Percentiles rank a stretch among this genome's conserved stretches.
Evolutionary conservation across 192 early-diverging fungal genomes (phyloP).

Genomic region (Chytriomyces sp.): DNA sequence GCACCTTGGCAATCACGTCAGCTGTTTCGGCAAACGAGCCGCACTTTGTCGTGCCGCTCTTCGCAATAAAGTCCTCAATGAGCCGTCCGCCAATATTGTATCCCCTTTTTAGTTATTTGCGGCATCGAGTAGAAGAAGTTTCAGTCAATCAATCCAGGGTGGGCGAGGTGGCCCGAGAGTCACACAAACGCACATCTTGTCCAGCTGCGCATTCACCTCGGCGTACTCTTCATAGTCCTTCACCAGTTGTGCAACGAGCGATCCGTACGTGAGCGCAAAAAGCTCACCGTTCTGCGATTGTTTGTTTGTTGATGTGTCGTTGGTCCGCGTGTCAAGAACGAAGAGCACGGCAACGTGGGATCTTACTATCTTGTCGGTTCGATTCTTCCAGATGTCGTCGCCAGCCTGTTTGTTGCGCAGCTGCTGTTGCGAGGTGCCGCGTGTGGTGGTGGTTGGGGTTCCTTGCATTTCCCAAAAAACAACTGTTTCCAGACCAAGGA

Average conservation of each 20-base stretch:
- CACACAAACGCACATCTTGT: conserved; percentile 79
- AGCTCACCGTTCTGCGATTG: conserved; percentile 80
- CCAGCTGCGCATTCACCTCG: conserved; percentile 94
- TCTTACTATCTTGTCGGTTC: conserved; percentile 91
- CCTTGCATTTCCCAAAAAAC: conserved; percentile 27
- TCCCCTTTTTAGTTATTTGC: conserved; percentile 62
- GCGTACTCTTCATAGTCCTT: conserved; percentile 91
- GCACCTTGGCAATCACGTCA: conserved; percentile 91
- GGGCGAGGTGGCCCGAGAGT: neutral
- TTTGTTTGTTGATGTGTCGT: neutral
- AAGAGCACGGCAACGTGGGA: neutral
- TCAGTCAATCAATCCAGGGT: conserved; percentile 12
- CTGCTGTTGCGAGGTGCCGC: conserved; percentile 1
- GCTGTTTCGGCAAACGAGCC: conserved; percentile 87
- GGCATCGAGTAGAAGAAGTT: neutral
- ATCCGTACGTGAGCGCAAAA: conserved; percentile 97
- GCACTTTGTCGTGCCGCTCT: conserved; percentile 77
- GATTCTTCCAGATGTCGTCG: conserved; percentile 95
- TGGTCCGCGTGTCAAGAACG: neutral
- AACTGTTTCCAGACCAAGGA: no score
- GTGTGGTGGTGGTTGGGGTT: neutral
- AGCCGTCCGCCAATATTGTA: conserved; percentile 96
- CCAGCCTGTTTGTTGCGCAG: conserved; percentile 48
- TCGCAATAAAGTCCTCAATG: conserved; percentile 96
- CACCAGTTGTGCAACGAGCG: conserved; percentile 90